phyloP scores from a whole-genome alignment of 2,329 filamentous ascomycete species.

The Geosmithia flava region DNA sequence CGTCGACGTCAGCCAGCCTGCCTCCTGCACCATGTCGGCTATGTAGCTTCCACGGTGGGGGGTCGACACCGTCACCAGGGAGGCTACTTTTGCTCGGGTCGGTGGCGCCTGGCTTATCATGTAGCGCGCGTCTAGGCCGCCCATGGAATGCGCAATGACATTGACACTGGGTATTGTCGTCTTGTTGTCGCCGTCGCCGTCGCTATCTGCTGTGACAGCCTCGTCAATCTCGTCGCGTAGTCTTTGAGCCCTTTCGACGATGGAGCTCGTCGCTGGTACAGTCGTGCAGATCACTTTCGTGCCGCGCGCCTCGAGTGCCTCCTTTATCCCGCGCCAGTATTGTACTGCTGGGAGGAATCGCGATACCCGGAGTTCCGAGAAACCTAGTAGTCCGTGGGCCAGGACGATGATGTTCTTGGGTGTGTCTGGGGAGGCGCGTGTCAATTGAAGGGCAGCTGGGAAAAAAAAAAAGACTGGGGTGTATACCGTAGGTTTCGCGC shows the following conservation, averaged over 20 bases:
- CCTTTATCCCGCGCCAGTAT: constrained; percentile 54
- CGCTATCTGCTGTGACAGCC: constrained; percentile 10
- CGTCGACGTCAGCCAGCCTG: constrained; percentile 23
- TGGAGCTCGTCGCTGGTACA: constrained; percentile 48
- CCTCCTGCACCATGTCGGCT: constrained; percentile 38
- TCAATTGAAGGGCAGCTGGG: not conserved
- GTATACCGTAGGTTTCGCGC: constrained; percentile 29
- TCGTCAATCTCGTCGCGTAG: constrained; percentile 41
- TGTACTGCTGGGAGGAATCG: constrained; percentile 41
- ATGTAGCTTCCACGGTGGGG: constrained; percentile 43
- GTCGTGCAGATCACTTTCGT: constrained; percentile 45
- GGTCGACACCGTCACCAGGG: constrained; percentile 41
- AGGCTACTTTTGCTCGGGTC: constrained; percentile 30
- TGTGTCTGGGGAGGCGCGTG: constrained; percentile 22
- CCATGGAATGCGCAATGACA: constrained; percentile 62
- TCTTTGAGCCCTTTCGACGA: constrained; percentile 45
- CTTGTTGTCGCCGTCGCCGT: constrained; percentile 15
- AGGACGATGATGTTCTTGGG: constrained; percentile 52
- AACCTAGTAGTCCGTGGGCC: constrained; percentile 53
- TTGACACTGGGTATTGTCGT: constrained; percentile 43
- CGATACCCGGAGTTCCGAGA: constrained; percentile 41
- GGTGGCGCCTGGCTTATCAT: constrained; percentile 47
- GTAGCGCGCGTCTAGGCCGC: constrained; percentile 51
- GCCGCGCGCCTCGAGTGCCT: constrained; percentile 40
- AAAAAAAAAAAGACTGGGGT: not conserved